Percentiles rank a stretch among this genome's conserved stretches.
phyloP scores from a whole-genome alignment of 257 asterid genomes.

The Ilex aquifolium region DNA sequence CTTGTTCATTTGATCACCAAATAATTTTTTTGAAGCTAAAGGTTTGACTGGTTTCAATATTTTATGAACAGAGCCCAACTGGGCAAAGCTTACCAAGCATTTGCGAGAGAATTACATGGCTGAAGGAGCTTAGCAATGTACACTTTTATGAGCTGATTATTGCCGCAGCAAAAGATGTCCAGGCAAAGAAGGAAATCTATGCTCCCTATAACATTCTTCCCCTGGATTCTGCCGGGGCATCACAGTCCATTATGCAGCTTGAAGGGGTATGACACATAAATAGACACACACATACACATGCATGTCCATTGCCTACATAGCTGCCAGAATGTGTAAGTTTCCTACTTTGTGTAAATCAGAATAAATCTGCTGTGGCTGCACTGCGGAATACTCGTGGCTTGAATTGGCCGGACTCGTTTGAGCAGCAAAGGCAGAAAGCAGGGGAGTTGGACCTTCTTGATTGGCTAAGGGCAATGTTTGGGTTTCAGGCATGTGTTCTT shows the following conservation, averaged over 20 bases:
- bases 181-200: constrained; percentile 88
- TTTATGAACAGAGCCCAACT: constrained; percentile 73
- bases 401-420: constrained; percentile 77
- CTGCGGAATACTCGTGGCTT: constrained; percentile 61
- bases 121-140: not conserved
- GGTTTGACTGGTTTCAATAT: not conserved
- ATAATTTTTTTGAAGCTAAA: too few relatives aligned
- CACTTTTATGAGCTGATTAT: constrained; percentile 53
- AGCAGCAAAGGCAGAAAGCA: constrained; percentile 71
- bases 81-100: constrained; percentile 74
- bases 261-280: constrained; percentile 64
- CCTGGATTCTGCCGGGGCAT: constrained; percentile 89
- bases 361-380: constrained; percentile 86
- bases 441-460: constrained; percentile 94
- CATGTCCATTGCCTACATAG: not conserved
- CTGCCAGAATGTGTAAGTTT: constrained; percentile 4
- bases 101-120: constrained; percentile 6
- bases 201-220: constrained; percentile 94
- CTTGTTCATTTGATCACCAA: too few relatives aligned
- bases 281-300: constrained; percentile 2
- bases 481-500: constrained; percentile 76
- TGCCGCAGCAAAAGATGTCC: constrained; percentile 98
- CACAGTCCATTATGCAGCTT: constrained; percentile 96
- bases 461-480: constrained; percentile 98
- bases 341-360: constrained; percentile 33